A percentile compares a stretch with the other conserved stretches of the same genome.
These are phyloP conservation scores for Grammothele lineata DNA, from an alignment of 768 basidiomycete genomes.

Conservation along the genomic window DNA sequence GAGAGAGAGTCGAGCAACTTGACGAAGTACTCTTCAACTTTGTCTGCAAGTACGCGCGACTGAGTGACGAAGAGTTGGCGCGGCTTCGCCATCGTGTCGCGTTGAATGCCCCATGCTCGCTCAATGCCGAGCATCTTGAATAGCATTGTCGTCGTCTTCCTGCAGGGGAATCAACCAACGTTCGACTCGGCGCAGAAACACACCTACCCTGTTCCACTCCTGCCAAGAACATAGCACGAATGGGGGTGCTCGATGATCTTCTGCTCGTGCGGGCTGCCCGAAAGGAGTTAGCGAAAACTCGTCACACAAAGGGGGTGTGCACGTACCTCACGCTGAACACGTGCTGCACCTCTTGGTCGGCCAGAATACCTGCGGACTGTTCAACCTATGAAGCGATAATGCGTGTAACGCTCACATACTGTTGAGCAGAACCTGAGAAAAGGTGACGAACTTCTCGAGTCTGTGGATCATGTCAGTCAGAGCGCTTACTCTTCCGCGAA, in stretches of 20 bases:
- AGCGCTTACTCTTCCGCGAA: not conserved
- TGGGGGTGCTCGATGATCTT: conserved; percentile 54
- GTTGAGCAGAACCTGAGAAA: conserved; percentile 32
- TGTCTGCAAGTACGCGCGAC: conserved; percentile 57
- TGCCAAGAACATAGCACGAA: conserved; percentile 57
- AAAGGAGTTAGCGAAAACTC: not conserved
- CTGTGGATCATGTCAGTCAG: conserved; percentile 9
- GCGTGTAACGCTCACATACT: conserved; percentile 30
- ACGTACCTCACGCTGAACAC: conserved; percentile 28
- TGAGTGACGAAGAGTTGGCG: conserved; percentile 73
- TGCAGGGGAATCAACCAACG: conserved; percentile 19
- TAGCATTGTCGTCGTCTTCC: conserved; percentile 74
- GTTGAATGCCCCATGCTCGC: conserved; percentile 40
- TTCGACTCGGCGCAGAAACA: not conserved
- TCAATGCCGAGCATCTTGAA: conserved; percentile 74
- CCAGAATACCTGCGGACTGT: conserved; percentile 40
- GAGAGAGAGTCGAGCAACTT: conserved; percentile 38
- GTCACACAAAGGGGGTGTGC: not conserved
- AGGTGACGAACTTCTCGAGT: conserved; percentile 24
- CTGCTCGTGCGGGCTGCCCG: conserved; percentile 40
- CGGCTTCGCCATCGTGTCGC: conserved; percentile 35
- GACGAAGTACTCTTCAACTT: conserved; percentile 64
- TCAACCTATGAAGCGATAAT: not conserved
- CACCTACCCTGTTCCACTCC: conserved; percentile 69
- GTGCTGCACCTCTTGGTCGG: conserved; percentile 38